phyloP scores from a whole-genome alignment of 108 stramenopile genomes.

The Pseudonitzschia multiseries region DNA sequence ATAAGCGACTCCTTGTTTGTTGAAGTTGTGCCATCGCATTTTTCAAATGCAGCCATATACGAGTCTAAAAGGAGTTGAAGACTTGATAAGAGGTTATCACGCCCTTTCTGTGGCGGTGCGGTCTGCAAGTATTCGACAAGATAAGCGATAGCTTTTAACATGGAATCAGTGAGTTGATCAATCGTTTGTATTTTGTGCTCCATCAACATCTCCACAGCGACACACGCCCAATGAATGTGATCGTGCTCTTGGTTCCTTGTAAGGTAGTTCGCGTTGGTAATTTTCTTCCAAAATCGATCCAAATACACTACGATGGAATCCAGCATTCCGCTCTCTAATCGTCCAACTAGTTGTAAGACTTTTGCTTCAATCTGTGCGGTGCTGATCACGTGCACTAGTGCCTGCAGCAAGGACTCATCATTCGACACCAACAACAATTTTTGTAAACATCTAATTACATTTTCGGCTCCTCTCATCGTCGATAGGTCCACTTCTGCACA shows the following conservation, averaged over 20 bases:
- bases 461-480: background rate
- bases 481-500: background rate
- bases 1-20: background rate
- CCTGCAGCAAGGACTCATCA: background rate
- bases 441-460: background rate
- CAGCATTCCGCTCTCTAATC: background rate
- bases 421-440: constrained; percentile 8
- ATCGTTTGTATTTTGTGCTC: background rate
- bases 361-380: background rate
- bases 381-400: constrained; percentile 1
- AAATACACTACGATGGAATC: constrained; percentile 1
- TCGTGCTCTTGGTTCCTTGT: background rate
- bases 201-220: background rate
- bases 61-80: background rate
- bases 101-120: background rate
- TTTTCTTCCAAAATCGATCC: constrained; percentile 2
- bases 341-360: background rate
- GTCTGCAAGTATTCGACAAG: background rate
- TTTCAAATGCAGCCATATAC: background rate
- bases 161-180: background rate
- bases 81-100: background rate
- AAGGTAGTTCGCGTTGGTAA: background rate
- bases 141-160: background rate
- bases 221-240: constrained; percentile 1
- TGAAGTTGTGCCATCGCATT: background rate